Percentiles rank a stretch among this genome's conserved stretches.
Evolutionary conservation across 1,139 yeast species (phyloP).

Genomic region (Zygosaccharomyces sapae): DNA sequence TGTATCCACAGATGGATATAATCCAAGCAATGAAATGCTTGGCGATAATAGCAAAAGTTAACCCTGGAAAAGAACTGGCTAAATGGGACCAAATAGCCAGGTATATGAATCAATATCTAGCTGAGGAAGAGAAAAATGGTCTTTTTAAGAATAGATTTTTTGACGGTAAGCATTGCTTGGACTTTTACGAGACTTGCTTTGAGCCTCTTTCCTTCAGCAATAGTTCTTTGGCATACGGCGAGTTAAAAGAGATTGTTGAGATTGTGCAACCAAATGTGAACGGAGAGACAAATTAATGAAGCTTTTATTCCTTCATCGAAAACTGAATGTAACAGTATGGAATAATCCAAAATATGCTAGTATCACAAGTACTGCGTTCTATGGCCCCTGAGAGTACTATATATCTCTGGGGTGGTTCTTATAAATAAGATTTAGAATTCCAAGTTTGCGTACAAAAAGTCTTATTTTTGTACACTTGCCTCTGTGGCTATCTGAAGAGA

Average conservation of each 20-base stretch:
- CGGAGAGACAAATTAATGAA: no score
- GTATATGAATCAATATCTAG: background rate
- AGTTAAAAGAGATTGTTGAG: background rate
- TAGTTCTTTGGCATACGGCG: background rate
- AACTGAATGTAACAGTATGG: background rate
- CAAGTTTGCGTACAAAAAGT: background rate
- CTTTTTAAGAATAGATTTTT: background rate
- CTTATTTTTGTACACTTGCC: conserved; percentile 20
- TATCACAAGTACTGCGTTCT: background rate
- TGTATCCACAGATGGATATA: background rate
- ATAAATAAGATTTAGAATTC: background rate
- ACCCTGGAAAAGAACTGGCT: background rate
- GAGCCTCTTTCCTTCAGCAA: background rate
- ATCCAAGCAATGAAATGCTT: background rate
- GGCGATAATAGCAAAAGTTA: background rate
- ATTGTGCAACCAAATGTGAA: background rate
- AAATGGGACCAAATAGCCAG: background rate
- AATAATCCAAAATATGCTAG: background rate
- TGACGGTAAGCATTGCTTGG: background rate
- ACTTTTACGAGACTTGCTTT: background rate
- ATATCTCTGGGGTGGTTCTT: background rate
- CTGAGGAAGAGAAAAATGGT: background rate
- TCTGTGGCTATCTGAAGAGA: background rate
- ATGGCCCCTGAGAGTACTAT: background rate
- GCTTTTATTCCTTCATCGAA: background rate